Conservation (phyloP, 2,329 filamentous ascomycete species). For the Fusarium multiceps region DNA sequence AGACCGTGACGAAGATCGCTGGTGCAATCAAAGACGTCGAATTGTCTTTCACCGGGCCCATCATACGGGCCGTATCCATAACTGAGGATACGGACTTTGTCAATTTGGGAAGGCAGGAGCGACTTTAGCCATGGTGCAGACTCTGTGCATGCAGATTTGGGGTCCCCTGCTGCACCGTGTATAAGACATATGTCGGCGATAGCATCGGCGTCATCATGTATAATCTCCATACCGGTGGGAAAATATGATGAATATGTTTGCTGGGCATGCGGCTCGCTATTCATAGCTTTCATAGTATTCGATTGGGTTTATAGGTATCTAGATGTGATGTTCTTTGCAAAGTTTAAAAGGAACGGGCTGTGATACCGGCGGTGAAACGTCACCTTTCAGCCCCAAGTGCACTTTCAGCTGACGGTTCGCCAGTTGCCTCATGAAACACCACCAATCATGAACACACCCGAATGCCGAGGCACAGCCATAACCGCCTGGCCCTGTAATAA, state of each 20-base stretch:
- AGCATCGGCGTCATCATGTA: neutral
- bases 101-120: neutral
- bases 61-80: neutral
- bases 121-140: neutral
- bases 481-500: neutral
- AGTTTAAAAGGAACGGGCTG: neutral
- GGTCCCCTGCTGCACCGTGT: neutral
- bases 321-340: neutral
- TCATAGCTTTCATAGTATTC: accelerated
- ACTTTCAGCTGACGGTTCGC: neutral
- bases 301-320: accelerated
- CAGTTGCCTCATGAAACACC: neutral
- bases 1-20: accelerated
- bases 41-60: neutral
- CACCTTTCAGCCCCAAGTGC: neutral
- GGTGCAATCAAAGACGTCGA: neutral
- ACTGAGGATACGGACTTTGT: neutral
- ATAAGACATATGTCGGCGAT: neutral
- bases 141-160: neutral
- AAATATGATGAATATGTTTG: neutral
- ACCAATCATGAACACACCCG: neutral
- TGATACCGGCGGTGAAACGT: neutral
- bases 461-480: neutral
- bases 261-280: no score
- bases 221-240: neutral